Percentiles rank a stretch among this genome's conserved stretches.
phyloP scores from a whole-genome alignment of 108 stramenopile genomes.

The Discostella stelligeroides region DNA sequence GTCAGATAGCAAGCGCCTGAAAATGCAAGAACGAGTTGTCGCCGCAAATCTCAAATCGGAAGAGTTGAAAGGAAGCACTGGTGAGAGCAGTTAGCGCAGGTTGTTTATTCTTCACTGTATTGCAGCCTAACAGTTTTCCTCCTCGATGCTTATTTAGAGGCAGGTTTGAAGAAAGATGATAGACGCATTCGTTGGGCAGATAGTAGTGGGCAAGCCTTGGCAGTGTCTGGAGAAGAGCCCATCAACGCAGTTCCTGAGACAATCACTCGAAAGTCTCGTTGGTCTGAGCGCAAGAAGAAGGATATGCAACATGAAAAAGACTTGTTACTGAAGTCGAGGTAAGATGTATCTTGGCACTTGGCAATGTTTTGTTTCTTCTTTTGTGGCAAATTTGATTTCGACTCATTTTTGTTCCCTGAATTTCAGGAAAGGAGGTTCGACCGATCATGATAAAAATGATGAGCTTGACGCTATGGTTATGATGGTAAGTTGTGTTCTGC shows the following conservation, averaged over 20 bases:
- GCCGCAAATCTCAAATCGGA: slow-evolving; percentile 10
- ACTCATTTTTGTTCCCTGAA: slow-evolving; percentile 2
- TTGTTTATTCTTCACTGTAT: background rate
- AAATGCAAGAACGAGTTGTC: slow-evolving; percentile 27
- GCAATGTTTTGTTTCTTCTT: background rate
- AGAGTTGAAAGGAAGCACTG: slow-evolving; percentile 18
- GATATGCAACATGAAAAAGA: slow-evolving; percentile 80
- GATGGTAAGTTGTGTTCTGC: slow-evolving; percentile 20
- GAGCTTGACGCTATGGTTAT: slow-evolving; percentile 52
- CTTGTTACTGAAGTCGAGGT: slow-evolving; percentile 74
- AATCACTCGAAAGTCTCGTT: slow-evolving; percentile 44
- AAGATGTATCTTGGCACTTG: slow-evolving; percentile 36
- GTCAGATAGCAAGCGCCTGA: slow-evolving; percentile 15
- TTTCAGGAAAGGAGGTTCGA: slow-evolving; percentile 53
- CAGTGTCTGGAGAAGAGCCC: slow-evolving; percentile 34
- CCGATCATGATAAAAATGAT: slow-evolving; percentile 66
- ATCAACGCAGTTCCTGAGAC: slow-evolving; percentile 25
- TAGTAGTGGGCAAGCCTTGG: slow-evolving; percentile 67
- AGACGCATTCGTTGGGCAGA: slow-evolving; percentile 84
- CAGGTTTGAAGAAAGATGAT: slow-evolving; percentile 31
- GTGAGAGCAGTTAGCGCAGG: slow-evolving; percentile 1
- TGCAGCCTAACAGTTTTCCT: slow-evolving; percentile 4
- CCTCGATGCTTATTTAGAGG: slow-evolving; percentile 1
- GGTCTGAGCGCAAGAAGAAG: slow-evolving; percentile 69
- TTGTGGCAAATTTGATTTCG: slow-evolving; percentile 7